Percentiles rank a stretch among this genome's conserved stretches.
Evolutionary conservation across 2,329 filamentous ascomycete genomes (phyloP).

Genomic region (Pseudocercospora fuligena): DNA sequence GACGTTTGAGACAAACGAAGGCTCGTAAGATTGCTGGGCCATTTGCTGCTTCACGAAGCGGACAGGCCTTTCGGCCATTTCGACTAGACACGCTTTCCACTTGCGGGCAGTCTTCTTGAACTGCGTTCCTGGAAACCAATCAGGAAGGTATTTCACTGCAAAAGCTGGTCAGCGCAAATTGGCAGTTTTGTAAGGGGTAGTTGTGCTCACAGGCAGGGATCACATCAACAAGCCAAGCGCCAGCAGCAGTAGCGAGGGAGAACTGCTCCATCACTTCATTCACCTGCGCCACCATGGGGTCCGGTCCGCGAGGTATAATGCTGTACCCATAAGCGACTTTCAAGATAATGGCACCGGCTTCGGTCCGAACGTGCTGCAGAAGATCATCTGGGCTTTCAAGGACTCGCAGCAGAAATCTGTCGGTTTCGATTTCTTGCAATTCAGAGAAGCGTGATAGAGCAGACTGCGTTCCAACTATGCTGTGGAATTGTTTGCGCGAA

Average conservation of each 20-base stretch:
- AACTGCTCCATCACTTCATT: slow-evolving; percentile 50
- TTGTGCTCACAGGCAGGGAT: slow-evolving; percentile 43
- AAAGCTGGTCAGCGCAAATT: background rate
- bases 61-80: slow-evolving; percentile 49
- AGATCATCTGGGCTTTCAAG: slow-evolving; percentile 44
- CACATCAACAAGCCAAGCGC: slow-evolving; percentile 53
- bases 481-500: slow-evolving; percentile 52
- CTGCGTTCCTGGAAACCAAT: slow-evolving; percentile 52
- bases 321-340: slow-evolving; percentile 55
- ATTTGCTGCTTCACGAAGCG: slow-evolving; percentile 48
- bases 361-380: slow-evolving; percentile 48
- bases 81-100: slow-evolving; percentile 42
- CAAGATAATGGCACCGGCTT: slow-evolving; percentile 48
- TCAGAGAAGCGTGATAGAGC: slow-evolving; percentile 35
- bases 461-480: slow-evolving; percentile 51
- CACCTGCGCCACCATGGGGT: slow-evolving; percentile 51
- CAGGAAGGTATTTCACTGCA: slow-evolving; percentile 47
- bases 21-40: slow-evolving; percentile 32
- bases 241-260: slow-evolving; percentile 46
- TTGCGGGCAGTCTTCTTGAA: slow-evolving; percentile 50
- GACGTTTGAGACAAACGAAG: slow-evolving; percentile 49
- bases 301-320: slow-evolving; percentile 44
- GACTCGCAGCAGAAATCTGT: slow-evolving; percentile 51
- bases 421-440: slow-evolving; percentile 52
- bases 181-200: background rate